Conservation (phyloP, 1,284 basidiomycete genomes). For the Ustilago nuda region DNA sequence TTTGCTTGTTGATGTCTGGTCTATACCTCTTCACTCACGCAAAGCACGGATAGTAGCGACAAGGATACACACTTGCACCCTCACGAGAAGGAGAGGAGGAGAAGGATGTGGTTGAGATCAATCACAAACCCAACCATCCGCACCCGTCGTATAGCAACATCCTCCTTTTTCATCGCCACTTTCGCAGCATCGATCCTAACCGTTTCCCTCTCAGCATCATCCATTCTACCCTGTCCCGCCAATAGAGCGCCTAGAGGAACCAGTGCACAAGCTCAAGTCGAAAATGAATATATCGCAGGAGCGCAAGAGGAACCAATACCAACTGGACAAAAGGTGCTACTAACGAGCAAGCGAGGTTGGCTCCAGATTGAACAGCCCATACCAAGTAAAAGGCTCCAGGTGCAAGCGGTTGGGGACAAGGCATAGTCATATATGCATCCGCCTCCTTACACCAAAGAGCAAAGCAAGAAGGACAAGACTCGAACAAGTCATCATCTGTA, state of each 20-base stretch:
- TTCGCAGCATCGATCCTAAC: slow-evolving; percentile 55
- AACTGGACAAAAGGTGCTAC: slow-evolving; percentile 44
- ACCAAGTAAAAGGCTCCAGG: neutral
- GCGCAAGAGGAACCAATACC: neutral
- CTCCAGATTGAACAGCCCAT: slow-evolving; percentile 52
- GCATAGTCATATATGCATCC: too few relatives aligned
- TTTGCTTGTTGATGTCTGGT: too few relatives aligned
- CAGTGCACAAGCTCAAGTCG: neutral
- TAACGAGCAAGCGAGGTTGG: slow-evolving; percentile 57
- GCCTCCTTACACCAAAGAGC: neutral
- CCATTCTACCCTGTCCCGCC: slow-evolving; percentile 59
- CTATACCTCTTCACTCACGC: too few relatives aligned
- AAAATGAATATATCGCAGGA: slow-evolving; percentile 9
- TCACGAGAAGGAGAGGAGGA: neutral
- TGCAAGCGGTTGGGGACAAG: neutral
- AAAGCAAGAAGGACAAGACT: neutral
- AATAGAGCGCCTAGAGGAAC: slow-evolving; percentile 18
- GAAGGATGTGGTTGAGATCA: slow-evolving; percentile 8
- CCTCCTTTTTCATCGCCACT: slow-evolving; percentile 51
- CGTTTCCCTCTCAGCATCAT: slow-evolving; percentile 51
- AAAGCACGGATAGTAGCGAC: too few relatives aligned
- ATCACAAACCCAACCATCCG: slow-evolving; percentile 40
- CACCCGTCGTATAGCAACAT: slow-evolving; percentile 37
- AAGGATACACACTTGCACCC: too few relatives aligned
- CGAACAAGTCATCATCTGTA: too few relatives aligned